Percentiles rank a stretch among this genome's conserved stretches.
Conservation (phyloP, 805 yeast genomes). For the Saturnispora besseyi region DNA sequence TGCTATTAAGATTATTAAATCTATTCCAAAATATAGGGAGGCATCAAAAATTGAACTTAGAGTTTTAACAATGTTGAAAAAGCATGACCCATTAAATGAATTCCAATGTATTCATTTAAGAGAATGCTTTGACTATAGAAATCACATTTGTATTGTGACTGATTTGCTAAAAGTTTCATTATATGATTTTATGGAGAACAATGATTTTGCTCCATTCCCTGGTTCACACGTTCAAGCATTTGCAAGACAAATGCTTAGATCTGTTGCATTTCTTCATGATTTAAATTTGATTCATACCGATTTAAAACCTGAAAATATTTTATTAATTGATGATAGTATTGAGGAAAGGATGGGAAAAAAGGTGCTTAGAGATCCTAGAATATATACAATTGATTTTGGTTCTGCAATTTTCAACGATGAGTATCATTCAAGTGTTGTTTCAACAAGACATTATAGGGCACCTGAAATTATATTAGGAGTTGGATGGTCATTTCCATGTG, state of each 20-base stretch:
- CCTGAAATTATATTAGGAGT: constrained; percentile 90
- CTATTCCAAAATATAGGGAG: constrained; percentile 89
- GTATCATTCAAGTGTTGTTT: constrained; percentile 83
- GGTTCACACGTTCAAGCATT: constrained; percentile 88
- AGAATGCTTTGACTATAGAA: constrained; percentile 86
- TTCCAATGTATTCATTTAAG: constrained; percentile 78
- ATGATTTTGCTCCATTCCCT: constrained; percentile 83
- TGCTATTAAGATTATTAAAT: constrained; percentile 87
- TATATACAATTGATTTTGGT: constrained; percentile 95
- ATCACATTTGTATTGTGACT: constrained; percentile 91
- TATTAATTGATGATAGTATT: constrained; percentile 49
- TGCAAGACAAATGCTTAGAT: constrained; percentile 73
- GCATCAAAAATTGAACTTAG: constrained; percentile 91
- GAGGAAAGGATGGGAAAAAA: constrained; percentile 30
- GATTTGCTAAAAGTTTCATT: constrained; percentile 77
- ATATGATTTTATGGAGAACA: constrained; percentile 82
- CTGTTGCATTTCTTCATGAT: constrained; percentile 85
- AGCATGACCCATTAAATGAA: constrained; percentile 56
- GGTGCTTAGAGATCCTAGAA: constrained; percentile 65
- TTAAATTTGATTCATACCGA: constrained; percentile 90
- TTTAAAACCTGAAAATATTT: constrained; percentile 89
- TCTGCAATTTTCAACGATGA: constrained; percentile 91
- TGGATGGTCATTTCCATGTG: constrained; percentile 98
- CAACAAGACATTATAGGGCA: constrained; percentile 94
- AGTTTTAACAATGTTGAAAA: constrained; percentile 63